phyloP scores from a whole-genome alignment of 2,329 filamentous ascomycete species.

The Diaporthe vexans region DNA sequence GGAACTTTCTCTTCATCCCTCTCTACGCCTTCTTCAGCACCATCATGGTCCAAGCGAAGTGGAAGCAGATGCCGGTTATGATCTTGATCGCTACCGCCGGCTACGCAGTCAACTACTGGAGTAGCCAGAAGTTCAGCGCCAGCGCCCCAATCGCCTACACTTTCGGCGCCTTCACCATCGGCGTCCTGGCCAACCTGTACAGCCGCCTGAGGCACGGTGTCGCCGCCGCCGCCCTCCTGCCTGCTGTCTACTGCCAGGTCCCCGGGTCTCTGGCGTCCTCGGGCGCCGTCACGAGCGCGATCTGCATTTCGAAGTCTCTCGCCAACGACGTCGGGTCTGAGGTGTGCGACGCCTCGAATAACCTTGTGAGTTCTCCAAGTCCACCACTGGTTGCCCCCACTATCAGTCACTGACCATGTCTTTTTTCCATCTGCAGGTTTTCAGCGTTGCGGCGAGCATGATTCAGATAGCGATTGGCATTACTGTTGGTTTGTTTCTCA shows the following conservation, averaged over 20 bases:
- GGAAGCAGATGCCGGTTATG: slow-evolving; percentile 84
- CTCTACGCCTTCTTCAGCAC: slow-evolving; percentile 76
- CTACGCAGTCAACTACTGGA: slow-evolving; percentile 83
- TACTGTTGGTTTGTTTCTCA: slow-evolving; percentile 71
- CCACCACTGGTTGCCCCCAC: not conserved
- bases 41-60: slow-evolving; percentile 79
- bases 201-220: slow-evolving; percentile 81
- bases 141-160: slow-evolving; percentile 84
- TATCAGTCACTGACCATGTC: not conserved
- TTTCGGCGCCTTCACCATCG: slow-evolving; percentile 81
- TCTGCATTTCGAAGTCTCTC: slow-evolving; percentile 19
- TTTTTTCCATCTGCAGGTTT: slow-evolving; percentile 58
- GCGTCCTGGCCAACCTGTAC: slow-evolving; percentile 84
- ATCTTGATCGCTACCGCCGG: slow-evolving; percentile 79
- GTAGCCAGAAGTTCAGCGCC: slow-evolving; percentile 71
- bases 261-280: slow-evolving; percentile 72
- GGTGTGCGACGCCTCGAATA: slow-evolving; percentile 13
- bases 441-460: slow-evolving; percentile 67
- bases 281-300: slow-evolving; percentile 60
- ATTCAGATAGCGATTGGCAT: slow-evolving; percentile 74
- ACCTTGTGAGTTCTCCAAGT: slow-evolving; percentile 67
- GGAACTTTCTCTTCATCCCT: slow-evolving; percentile 71
- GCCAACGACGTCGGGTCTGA: slow-evolving; percentile 7
- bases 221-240: slow-evolving; percentile 86
- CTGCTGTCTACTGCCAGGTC: slow-evolving; percentile 84